These are phyloP conservation scores for Melaleuca quinquenervia DNA, from an alignment of 345 rosid species.

Conservation along the genomic window DNA sequence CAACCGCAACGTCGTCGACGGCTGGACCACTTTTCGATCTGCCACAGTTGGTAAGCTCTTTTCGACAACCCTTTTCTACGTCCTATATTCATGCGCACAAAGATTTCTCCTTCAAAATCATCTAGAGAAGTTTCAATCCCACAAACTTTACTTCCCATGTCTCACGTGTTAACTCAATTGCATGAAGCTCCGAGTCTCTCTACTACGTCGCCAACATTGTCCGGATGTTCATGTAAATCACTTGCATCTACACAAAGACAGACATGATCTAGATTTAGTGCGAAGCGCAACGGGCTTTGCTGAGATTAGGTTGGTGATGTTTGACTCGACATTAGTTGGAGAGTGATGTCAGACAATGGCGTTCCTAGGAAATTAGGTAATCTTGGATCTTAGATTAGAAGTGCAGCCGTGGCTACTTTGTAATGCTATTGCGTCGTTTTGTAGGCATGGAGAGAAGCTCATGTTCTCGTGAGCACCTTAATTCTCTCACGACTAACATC, in stretches of 20 bases:
- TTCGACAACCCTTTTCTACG: not conserved
- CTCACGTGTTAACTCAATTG: not conserved
- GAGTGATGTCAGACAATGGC: not conserved
- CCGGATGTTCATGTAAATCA: no score
- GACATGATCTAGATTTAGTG: not conserved
- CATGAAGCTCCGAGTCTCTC: not conserved
- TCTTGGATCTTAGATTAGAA: not conserved
- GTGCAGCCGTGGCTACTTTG: not conserved
- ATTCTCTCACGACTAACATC: not conserved
- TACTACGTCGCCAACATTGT: no score
- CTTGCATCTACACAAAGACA: not conserved
- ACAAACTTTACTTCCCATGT: not conserved
- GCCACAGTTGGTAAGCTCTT: constrained; percentile 73
- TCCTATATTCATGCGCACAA: not conserved
- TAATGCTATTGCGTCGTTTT: not conserved
- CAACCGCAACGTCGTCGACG: constrained; percentile 40
- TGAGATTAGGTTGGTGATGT: not conserved
- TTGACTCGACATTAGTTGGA: not conserved
- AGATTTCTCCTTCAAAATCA: not conserved
- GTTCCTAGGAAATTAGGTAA: not conserved
- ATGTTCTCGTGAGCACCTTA: not conserved
- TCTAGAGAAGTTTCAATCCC: not conserved
- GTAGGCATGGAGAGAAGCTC: not conserved
- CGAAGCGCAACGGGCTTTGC: not conserved
- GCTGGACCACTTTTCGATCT: constrained; percentile 75